phyloP scores from a whole-genome alignment of 2,329 filamentous ascomycete species.

The Exophiala phaeomuriformis region DNA sequence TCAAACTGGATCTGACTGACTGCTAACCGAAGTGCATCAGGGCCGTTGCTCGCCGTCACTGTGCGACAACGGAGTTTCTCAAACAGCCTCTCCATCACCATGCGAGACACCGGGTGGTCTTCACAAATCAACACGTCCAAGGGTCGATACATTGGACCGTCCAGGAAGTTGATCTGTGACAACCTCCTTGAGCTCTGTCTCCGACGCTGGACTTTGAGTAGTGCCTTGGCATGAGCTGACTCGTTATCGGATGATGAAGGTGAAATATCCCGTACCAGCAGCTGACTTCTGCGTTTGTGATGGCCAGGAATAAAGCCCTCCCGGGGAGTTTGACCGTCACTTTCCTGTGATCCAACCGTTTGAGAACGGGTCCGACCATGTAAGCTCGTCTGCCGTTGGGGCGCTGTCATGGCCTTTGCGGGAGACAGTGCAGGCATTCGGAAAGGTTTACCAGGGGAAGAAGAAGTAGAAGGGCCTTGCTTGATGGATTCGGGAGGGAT shows the following conservation, averaged over 20 bases:
- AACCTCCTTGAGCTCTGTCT: conserved; percentile 92
- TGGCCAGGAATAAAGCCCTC: conserved; percentile 58
- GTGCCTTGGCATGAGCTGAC: conserved; percentile 79
- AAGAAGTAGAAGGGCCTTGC: conserved; percentile 46
- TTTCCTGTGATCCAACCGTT: conserved; percentile 90
- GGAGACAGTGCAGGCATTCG: conserved; percentile 43
- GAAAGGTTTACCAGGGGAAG: conserved; percentile 47
- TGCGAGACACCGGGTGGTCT: conserved; percentile 89
- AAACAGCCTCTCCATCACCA: conserved; percentile 98
- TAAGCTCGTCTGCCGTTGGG: conserved; percentile 54
- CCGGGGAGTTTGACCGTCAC: conserved; percentile 65
- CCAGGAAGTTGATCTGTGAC: conserved; percentile 80
- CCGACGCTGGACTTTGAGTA: conserved; percentile 84
- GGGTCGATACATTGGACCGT: conserved; percentile 79
- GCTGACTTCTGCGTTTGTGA: conserved; percentile 84
- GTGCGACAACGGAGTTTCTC: conserved; percentile 94
- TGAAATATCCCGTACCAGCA: conserved; percentile 73
- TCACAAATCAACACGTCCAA: conserved; percentile 94
- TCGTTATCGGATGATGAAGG: conserved; percentile 97
- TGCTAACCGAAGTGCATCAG: conserved; percentile 86
- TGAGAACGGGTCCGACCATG: conserved; percentile 71
- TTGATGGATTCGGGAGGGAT: conserved; percentile 51
- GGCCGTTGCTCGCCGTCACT: conserved; percentile 81
- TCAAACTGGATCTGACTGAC: conserved; percentile 98
- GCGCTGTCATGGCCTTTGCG: conserved; percentile 55